A percentile compares a stretch with the other conserved stretches of the same genome.
Evolutionary conservation across 2,329 filamentous ascomycete species (phyloP).

Genomic region (Aspergillus proliferans): DNA sequence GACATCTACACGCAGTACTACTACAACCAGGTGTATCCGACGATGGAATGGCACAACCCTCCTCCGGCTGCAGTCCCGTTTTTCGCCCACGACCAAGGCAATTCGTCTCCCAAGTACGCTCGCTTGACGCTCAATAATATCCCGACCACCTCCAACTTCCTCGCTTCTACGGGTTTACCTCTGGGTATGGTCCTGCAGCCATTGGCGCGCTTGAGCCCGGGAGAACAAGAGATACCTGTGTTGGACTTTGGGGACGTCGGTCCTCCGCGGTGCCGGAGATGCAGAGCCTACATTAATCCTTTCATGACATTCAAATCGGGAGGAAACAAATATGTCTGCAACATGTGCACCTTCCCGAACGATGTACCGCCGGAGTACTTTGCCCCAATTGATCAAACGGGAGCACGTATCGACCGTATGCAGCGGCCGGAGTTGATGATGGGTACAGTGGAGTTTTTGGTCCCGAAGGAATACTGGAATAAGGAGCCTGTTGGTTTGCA

Average conservation of each 20-base stretch:
- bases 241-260: slow-evolving; percentile 90
- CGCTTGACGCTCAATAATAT: slow-evolving; percentile 92
- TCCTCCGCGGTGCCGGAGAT: slow-evolving; percentile 85
- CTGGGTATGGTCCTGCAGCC: slow-evolving; percentile 86
- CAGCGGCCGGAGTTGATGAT: slow-evolving; percentile 83
- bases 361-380: slow-evolving; percentile 92
- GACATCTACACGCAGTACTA: slow-evolving; percentile 80
- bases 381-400: slow-evolving; percentile 78
- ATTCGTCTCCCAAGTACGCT: slow-evolving; percentile 89
- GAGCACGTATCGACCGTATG: slow-evolving; percentile 78
- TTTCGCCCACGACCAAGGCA: slow-evolving; percentile 92
- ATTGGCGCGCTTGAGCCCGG: slow-evolving; percentile 71
- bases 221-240: slow-evolving; percentile 81
- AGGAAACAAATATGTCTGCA: slow-evolving; percentile 95
- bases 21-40: slow-evolving; percentile 81
- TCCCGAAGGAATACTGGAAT: slow-evolving; percentile 98
- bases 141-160: slow-evolving; percentile 71
- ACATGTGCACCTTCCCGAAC: slow-evolving; percentile 95
- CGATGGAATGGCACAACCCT: slow-evolving; percentile 87
- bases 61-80: slow-evolving; percentile 84
- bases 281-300: slow-evolving; percentile 94
- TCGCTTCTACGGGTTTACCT: slow-evolving; percentile 74
- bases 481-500: slow-evolving; percentile 83
- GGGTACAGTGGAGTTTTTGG: slow-evolving; percentile 91
- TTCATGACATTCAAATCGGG: slow-evolving; percentile 97